phyloP scores from a whole-genome alignment of 257 asterid genomes.

The Agastache rugosa region DNA sequence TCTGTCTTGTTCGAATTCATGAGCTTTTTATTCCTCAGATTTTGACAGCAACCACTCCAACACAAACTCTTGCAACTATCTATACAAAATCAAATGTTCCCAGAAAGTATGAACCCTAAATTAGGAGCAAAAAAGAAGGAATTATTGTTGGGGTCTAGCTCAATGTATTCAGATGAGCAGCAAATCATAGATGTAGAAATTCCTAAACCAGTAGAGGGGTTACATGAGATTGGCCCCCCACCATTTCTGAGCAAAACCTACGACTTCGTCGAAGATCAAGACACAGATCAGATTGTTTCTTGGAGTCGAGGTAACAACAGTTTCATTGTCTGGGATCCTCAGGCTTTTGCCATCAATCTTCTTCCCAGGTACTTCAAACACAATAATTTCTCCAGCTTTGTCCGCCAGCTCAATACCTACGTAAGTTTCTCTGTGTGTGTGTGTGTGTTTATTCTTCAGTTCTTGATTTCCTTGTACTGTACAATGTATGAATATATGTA shows the following conservation, averaged over 20 bases:
- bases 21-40: background rate
- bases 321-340: slow-evolving; percentile 85
- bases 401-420: slow-evolving; percentile 81
- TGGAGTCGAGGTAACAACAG: slow-evolving; percentile 84
- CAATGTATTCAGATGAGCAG: slow-evolving; percentile 29
- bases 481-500: background rate
- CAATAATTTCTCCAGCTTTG: slow-evolving; percentile 79
- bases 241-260: slow-evolving; percentile 81
- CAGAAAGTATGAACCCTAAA: slow-evolving; percentile 23
- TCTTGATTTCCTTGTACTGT: background rate
- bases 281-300: slow-evolving; percentile 56
- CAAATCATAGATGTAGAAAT: background rate
- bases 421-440: slow-evolving; percentile 47
- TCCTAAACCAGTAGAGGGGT: slow-evolving; percentile 66
- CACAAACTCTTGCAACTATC: no score
- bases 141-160: slow-evolving; percentile 36
- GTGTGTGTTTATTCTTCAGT: background rate
- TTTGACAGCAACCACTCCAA: background rate
- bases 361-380: slow-evolving; percentile 90
- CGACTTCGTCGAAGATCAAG: slow-evolving; percentile 74
- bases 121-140: slow-evolving; percentile 34
- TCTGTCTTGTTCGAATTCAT: background rate
- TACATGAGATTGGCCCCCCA: slow-evolving; percentile 60
- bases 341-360: slow-evolving; percentile 57
- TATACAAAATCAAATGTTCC: no score